Base-by-base conservation (phyloP, 768 basidiomycete species). In the Tylopilus subfusipes region DNA sequence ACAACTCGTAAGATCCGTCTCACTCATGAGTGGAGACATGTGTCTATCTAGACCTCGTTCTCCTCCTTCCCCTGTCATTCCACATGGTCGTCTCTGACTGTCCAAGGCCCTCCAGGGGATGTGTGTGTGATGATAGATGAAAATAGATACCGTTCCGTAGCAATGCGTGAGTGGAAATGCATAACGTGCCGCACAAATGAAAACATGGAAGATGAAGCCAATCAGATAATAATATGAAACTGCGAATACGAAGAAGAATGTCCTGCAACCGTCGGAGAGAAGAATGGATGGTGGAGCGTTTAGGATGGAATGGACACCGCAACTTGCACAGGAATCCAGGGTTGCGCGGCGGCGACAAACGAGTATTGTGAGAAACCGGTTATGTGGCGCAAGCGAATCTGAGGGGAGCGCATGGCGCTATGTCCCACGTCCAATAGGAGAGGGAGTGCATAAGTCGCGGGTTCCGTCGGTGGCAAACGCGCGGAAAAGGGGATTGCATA, bases 111-210 rank as follows among this genome's bases (percentile, higher is more conserved):
- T 42, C 67, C 68, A 30, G 67, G 68, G 59, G 68, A 60, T 40
- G 16, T 54, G 38, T 14, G 48, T 39, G 45, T 4, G 57, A 58
- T 4, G 57, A 58, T 70, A 57, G 58, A 61, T 68, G 66, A 63
- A 56, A 65, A 68, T 70, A 68, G 58, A 70, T 70, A 61, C 39
- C 53, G 54, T 63, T 59, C 56, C 63, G 57, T 63, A 64, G 64
- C n/a, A 53, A 54, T 68, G 68, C n/a, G n/a, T 68, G 61, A 53
- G 29, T 67, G 60, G 25, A 51, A 44, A 68, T 66, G 66, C 67
- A 70, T 68, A 54, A 54, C 45, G 63, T 53, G 65, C 53, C 58
- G 61, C 57, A 53, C 38, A 56, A 53, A 58, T 62, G 56, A 56
- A 59, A 54, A 39, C 45, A 54, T 60, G 61, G 11, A 38, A 65